Evolutionary conservation across 345 rosid species (phyloP), one percentile per base, ranked within the genome.

Genomic region (Laguncularia racemosa): DNA sequence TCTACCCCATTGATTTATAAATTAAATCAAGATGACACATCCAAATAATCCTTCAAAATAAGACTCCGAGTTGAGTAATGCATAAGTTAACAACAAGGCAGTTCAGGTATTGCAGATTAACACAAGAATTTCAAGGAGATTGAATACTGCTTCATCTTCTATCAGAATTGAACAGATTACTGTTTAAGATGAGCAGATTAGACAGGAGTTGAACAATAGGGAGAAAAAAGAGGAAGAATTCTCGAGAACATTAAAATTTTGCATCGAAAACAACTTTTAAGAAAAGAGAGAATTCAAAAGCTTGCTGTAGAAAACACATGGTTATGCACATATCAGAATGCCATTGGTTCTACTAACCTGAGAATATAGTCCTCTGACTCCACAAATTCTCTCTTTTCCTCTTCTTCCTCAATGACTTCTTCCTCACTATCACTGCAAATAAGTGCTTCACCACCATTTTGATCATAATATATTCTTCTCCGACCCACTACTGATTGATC

Each of bases 401-500:
- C 97, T 56, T 93, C 97, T 0, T 85, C 99, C 0, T 88, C 97
- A 64, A 75, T 74, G 59, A 44, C 62, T 73, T 95, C 99, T 74
- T 95, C 99, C 71, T 95, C 99, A 60, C 97, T 95, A 61, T 93
- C 99, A 80, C 99, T 93, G 75, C 99, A 93, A 61, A 93, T 90
- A 62, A 93, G 95, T 47, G 99, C 96, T 82, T 93, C 99, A 23
- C 99, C 92, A 2, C 96, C 96, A 73, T 78, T 89, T 69, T 85
- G 97, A 69, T 89, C 99, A 76, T 90, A 93, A 77, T 90, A 90
- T 23, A 93, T 93, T 70, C 99, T 87, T 82, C 99, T 79, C 57
- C 99, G 84, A 55, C 99, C 97, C 62, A 93, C 81, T 56, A 93
- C 96, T 14, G 99, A 93, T 61, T 90, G 97, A 73, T 90, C 99